Base-by-base conservation (phyloP, 2,329 filamentous ascomycete species). In the Hypocreales sp. region DNA sequence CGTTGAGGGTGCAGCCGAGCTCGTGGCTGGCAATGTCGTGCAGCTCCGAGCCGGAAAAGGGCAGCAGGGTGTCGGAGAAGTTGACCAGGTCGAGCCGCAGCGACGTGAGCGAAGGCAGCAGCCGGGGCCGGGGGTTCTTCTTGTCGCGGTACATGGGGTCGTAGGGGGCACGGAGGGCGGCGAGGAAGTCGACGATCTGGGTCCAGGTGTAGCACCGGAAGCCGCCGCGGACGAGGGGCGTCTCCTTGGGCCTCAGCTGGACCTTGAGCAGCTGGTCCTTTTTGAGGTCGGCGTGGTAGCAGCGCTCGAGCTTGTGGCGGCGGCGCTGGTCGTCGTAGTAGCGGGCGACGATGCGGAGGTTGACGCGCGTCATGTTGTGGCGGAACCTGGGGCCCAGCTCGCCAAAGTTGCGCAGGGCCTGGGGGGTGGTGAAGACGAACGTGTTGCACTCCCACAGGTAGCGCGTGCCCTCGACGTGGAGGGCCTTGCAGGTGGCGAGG, bases 151-250 rank as follows among this genome's bases (percentile, higher is more conserved):
- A 40, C 16, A 40, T 35, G 5, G 62, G 60, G 29, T 64, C 56
- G 38, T 53, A 62, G 1, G 65, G 64, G 3, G 64, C 56, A n/a
- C 61, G 50, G 28, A 70, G 41, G 5, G 58, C 62, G 27, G 53
- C 47, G 14, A 70, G 44, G 30, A 68, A 69, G 40, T 69, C 65
- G 9, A 59, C 47, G 17, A 67, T 48, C 38, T 68, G 64, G 19
- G 53, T 55, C 64, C 64, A 69, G 4, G 60, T 54, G 41, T 69
- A 70, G 37, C 58, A 61, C 25, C 63, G 58, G 33, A 69, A 67
- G 12, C 64, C 64, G 14, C 56, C 54, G n/a, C 61, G 56, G 17
- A 60, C 51, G 15, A 65, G 47, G 10, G 50, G 58, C 3, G 53
- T 50, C 28, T 64, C 62, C 22, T 51, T 58, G 13, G 53, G 48